Base-by-base conservation (phyloP, 192 early-diverging fungal genomes). In the Radiomyces spectabilis region DNA sequence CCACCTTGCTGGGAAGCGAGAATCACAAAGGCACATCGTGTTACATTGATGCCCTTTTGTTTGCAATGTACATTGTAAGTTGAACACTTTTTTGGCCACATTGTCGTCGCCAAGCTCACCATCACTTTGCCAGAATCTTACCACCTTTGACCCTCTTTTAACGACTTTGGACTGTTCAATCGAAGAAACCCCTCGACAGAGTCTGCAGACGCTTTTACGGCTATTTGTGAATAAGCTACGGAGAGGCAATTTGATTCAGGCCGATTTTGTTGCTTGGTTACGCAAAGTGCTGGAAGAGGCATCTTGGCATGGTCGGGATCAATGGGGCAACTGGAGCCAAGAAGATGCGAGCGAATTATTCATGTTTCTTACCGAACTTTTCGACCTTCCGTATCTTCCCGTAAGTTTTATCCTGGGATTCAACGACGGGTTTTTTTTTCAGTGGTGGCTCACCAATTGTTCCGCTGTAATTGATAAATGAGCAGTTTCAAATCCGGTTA, bases 311-410 rank as follows among this genome's bases (percentile, higher is more conserved):
- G 67, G 63, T 39, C 25, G 31, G 10, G 43, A 62, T 41, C 10
- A 37, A 4, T 8, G 10, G 4, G 55, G 63, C 29, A 21, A 55
- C 35, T 43, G 51, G 45, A 51, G 67, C 5, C 85, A 87, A 63
- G 81, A 87, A 55, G 85, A 87, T 53, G 66, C 75, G 3, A 79
- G 79, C 37, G 85, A 87, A 65, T 65, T 87, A 13, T 87, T 83
- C 53, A 46, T 87, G 59, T 85, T 85, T 35, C 39, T 87, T 26
- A 80, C 80, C 38, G 74, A 80, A 29, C 75, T 66, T 25, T 72
- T 85, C 54, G 75, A 75, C 32, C 73, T 85, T 41, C 85, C 85
- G 0, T 87, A 78, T 51, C 47, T 87, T 39, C 84, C 85, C 7
- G 57, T 87, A 59, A 75, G 74, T 3, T 12, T 12, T 13, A 47